Evolutionary conservation across 805 yeast genomes (phyloP), one percentile per base, ranked within the genome.

Genomic region (Wickerhamomyces alni): DNA sequence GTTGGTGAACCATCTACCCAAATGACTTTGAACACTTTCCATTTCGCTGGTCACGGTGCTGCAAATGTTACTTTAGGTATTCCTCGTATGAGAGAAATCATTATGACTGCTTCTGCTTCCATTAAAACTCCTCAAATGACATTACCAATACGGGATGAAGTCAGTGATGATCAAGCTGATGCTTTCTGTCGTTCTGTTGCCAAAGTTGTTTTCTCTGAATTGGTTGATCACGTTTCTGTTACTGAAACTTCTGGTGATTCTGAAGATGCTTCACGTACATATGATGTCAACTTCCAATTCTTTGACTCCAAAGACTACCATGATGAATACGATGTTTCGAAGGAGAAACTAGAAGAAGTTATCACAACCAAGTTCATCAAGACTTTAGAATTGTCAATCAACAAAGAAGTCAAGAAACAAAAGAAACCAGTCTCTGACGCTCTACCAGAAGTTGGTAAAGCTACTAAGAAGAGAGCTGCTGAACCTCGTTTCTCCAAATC

Each of bases 21-120:
- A 70, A 93, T 93, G 99, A 93, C 99, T 15, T 76, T 87, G 57
- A 87, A 87, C 63, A 87, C 96, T 35, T 87, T 87, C 87, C 96
- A 93, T 72, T 93, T 93, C 59, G 99, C 99, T 54, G 99, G 99
- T 63, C 99, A 94, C 69, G 99, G 99, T 79, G 99, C 99, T 42
- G 99, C 99, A 34, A 93, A 93, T 66, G 99, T 93, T 48, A 93
- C 99, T 0, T 74, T 93, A 56, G 99, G 99, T 84, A 93, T 93
- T 60, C 99, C 99, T 31, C 96, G 99, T 78, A 81, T 93, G 87
- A 84, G 99, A 78, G 99, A 93, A 75, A 93, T 93, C 64, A 88
- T 93, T 61, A 93, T 93, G 99, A 94, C 99, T 11, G 99, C 99
- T 17, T 87, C 96, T 43, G 80, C 96, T 17, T 67, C 84, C 35